Percentiles rank a stretch among this genome's conserved stretches.
Conservation (phyloP, 1,284 basidiomycete genomes). For the Vanrija pseudolonga region DNA sequence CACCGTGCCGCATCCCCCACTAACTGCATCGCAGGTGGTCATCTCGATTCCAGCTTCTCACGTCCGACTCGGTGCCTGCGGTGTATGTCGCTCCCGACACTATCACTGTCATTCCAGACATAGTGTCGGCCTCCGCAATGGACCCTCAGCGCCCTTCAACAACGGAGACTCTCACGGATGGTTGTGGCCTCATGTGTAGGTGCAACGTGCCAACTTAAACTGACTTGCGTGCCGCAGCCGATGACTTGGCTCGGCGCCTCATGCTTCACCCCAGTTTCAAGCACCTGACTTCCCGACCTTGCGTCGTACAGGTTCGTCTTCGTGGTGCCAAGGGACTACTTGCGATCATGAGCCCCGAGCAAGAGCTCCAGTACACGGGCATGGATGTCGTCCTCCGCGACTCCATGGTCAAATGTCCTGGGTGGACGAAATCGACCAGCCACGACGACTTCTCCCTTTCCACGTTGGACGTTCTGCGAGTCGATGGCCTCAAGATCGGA, state of each 20-base stretch:
- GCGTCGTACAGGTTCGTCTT: conserved; percentile 33
- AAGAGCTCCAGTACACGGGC: conserved; percentile 19
- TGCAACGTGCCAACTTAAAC: background rate
- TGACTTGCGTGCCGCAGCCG: conserved; percentile 16
- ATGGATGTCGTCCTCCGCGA: conserved; percentile 32
- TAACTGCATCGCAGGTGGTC: conserved; percentile 22
- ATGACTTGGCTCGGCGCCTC: conserved; percentile 24
- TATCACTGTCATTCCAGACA: conserved; percentile 23
- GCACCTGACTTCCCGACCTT: conserved; percentile 15
- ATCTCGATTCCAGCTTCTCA: conserved; percentile 30
- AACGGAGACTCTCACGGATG: conserved; percentile 29
- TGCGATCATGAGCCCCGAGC: conserved; percentile 27
- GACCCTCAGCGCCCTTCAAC: background rate
- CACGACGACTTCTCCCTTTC: conserved; percentile 24
- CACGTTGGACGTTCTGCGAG: conserved; percentile 29
- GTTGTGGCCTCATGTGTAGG: conserved; percentile 43
- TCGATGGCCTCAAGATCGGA: conserved; percentile 25
- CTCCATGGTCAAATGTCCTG: conserved; percentile 37
- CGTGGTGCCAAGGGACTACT: conserved; percentile 41
- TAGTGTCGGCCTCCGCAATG: conserved; percentile 26
- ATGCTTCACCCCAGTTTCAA: conserved; percentile 11
- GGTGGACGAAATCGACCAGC: background rate
- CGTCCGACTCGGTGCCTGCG: conserved; percentile 36
- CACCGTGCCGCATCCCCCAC: too few species aligned
- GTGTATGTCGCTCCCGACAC: conserved; percentile 4